Conservation (phyloP, 805 yeast species). For the Yarrowia sp. region DNA sequence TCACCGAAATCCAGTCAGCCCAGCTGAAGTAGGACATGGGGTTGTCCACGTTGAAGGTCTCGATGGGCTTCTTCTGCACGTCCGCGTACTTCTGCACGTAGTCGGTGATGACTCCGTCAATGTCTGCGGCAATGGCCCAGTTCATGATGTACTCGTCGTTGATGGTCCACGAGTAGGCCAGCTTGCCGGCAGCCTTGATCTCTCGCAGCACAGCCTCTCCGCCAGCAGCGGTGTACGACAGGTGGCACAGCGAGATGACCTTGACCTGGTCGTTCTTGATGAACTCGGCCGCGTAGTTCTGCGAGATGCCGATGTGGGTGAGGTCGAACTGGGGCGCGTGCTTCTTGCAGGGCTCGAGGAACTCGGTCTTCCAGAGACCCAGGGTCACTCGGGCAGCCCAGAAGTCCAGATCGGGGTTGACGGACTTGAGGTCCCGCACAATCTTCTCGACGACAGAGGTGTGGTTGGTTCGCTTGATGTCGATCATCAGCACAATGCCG, state of each 20-base stretch:
- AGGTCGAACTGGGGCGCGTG: conserved; percentile 41
- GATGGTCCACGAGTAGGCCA: conserved; percentile 54
- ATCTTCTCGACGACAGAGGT: conserved; percentile 46
- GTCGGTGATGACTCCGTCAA: conserved; percentile 48
- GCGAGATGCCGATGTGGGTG: conserved; percentile 42
- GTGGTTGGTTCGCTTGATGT: conserved; percentile 50
- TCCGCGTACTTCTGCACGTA: conserved; percentile 27
- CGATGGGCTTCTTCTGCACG: conserved; percentile 13
- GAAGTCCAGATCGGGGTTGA: conserved; percentile 43
- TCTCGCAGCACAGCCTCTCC: conserved; percentile 40
- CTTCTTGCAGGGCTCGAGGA: conserved; percentile 45
- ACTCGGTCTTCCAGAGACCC: conserved; percentile 54
- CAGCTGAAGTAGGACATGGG: conserved; percentile 25
- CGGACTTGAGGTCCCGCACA: conserved; percentile 40
- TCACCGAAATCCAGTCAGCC: neutral
- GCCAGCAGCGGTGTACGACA: conserved; percentile 47
- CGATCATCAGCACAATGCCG: conserved; percentile 47
- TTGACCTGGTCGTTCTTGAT: conserved; percentile 50
- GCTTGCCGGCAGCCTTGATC: conserved; percentile 39
- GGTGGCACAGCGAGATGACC: conserved; percentile 52
- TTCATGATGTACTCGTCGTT: conserved; percentile 43
- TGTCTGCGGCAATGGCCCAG: conserved; percentile 40
- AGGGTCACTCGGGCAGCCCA: conserved; percentile 50
- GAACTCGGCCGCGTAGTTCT: conserved; percentile 40
- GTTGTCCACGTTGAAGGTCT: conserved; percentile 22